Evolutionary conservation across 73 alveolate species (phyloP).

Genomic region (Tetrahymena borealis): DNA sequence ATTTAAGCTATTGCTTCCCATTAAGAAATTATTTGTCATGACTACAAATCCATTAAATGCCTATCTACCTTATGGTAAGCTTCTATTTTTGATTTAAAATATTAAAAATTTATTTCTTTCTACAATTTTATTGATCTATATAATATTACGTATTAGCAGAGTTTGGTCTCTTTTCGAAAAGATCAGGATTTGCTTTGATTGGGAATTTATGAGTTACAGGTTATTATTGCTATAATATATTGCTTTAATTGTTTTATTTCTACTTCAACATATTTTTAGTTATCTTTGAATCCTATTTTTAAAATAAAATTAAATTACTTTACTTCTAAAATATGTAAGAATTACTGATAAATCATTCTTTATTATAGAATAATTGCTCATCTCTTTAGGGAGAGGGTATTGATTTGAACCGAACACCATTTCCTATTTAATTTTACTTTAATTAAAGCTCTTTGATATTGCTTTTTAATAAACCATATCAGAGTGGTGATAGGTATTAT

Average conservation of each 20-base stretch:
- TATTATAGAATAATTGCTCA: neutral
- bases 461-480: neutral
- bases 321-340: neutral
- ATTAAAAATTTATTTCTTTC: neutral
- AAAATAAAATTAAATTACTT: too few relatives aligned
- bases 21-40: neutral
- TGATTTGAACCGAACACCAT: neutral
- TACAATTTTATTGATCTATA: neutral
- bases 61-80: neutral
- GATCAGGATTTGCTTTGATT: neutral
- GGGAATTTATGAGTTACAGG: neutral
- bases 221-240: neutral
- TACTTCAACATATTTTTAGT: neutral
- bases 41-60: neutral
- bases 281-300: neutral
- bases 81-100: neutral
- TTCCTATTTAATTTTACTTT: neutral
- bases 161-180: neutral
- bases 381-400: neutral
- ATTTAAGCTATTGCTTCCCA: neutral
- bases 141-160: neutral
- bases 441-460: neutral
- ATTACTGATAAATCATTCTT: neutral
- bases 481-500: neutral
- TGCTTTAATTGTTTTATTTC: neutral